A percentile compares a stretch with the other conserved stretches of the same genome.
These are phyloP conservation scores for Crepidotus variabilis DNA, from an alignment of 768 basidiomycete genomes.

Conservation along the genomic window DNA sequence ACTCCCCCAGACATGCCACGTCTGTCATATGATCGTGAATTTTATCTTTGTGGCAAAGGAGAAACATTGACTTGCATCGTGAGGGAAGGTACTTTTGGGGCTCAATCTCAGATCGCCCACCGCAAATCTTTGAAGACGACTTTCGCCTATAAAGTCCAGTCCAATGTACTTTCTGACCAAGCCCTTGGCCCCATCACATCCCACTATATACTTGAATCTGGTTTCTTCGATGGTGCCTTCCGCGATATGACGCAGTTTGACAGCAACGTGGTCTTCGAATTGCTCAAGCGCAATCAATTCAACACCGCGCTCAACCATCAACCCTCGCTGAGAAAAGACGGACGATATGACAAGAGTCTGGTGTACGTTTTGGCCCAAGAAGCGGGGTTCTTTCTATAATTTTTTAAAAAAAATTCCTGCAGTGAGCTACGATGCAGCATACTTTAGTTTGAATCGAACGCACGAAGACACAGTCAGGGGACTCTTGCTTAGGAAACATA, in stretches of 20 bases:
- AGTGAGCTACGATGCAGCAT: not conserved
- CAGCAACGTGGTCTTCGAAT: slow-evolving; percentile 28
- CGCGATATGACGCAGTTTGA: slow-evolving; percentile 18
- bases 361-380: slow-evolving; percentile 28
- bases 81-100: slow-evolving; percentile 25
- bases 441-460: slow-evolving; percentile 4
- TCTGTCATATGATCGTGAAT: not conserved
- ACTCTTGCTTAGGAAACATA: not conserved
- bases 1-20: not conserved
- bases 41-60: not conserved
- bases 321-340: not conserved
- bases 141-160: slow-evolving; percentile 38
- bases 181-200: slow-evolving; percentile 41
- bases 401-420: not conserved
- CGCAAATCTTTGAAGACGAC: slow-evolving; percentile 27
- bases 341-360: not conserved
- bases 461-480: slow-evolving; percentile 28
- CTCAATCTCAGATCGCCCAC: slow-evolving; percentile 8
- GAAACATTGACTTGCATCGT: not conserved
- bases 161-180: slow-evolving; percentile 36
- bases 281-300: slow-evolving; percentile 42
- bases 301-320: slow-evolving; percentile 36
- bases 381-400: slow-evolving; percentile 19
- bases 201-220: slow-evolving; percentile 34
- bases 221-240: slow-evolving; percentile 18